A percentile compares a stretch with the other conserved stretches of the same genome.
These are phyloP conservation scores for Eimeria acervulina DNA, from an alignment of 169 alveolate genomes.

Conservation along the genomic window DNA sequence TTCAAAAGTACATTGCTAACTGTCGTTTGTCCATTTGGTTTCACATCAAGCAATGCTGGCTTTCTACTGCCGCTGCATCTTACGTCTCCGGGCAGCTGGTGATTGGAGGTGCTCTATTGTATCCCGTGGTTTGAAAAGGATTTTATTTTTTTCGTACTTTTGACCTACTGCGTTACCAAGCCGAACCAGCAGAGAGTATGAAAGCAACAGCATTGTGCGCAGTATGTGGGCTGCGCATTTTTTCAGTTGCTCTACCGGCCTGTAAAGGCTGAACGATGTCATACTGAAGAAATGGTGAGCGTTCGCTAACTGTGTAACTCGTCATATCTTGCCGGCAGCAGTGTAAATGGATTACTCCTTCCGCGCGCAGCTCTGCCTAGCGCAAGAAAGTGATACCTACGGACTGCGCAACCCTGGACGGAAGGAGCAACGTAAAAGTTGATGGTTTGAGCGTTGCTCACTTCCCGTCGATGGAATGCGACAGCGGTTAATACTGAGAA, in stretches of 20 bases:
- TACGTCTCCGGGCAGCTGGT: neutral
- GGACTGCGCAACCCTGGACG: slow-evolving; percentile 9
- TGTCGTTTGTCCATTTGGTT: neutral
- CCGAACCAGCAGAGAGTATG: neutral
- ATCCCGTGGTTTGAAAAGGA: neutral
- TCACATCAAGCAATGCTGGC: neutral
- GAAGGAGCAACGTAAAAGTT: neutral
- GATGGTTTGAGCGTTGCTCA: neutral
- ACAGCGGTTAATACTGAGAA: neutral
- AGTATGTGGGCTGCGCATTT: neutral
- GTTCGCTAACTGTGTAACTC: neutral
- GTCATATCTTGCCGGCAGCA: neutral
- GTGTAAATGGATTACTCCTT: neutral
- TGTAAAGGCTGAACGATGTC: neutral
- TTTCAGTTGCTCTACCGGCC: neutral
- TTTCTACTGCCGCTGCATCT: neutral
- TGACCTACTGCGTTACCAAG: neutral
- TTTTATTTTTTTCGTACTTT: neutral
- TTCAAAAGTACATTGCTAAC: neutral
- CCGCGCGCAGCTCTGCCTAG: neutral
- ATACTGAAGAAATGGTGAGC: neutral
- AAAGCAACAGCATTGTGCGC: neutral
- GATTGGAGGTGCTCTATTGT: neutral
- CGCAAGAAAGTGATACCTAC: neutral
- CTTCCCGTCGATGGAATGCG: neutral